Conservation (phyloP, 2,329 filamentous ascomycete genomes). For the Alternaria triticina region DNA sequence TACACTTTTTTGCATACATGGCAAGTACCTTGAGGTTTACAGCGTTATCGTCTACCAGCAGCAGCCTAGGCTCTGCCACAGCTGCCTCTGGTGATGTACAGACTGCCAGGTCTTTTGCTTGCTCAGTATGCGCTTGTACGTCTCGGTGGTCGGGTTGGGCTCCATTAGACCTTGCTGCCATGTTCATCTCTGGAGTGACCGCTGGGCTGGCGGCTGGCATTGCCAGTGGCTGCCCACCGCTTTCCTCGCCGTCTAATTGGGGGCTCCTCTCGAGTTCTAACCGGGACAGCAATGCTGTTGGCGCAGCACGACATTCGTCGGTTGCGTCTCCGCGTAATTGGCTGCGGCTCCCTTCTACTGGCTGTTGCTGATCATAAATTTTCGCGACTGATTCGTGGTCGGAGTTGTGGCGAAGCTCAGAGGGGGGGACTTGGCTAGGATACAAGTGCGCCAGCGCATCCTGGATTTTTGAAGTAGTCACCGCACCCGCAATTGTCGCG, state of each 20-base stretch:
- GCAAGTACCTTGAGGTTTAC: conserved; percentile 10
- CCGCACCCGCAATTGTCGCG: not conserved
- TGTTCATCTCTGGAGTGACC: not conserved
- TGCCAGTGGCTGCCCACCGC: not conserved
- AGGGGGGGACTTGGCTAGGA: not conserved
- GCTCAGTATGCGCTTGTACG: not conserved
- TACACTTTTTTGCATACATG: conserved; percentile 12
- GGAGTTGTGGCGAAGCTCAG: not conserved
- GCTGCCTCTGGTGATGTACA: not conserved
- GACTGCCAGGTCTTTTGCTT: not conserved
- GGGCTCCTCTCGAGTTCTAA: not conserved
- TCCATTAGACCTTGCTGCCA: not conserved
- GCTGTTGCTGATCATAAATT: not conserved
- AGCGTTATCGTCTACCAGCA: conserved; percentile 11
- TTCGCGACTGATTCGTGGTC: not conserved
- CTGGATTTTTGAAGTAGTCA: conserved; percentile 5
- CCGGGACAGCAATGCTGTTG: not conserved
- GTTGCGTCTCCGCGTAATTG: not conserved
- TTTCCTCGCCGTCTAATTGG: not conserved
- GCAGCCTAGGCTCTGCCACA: not conserved
- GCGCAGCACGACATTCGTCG: not conserved
- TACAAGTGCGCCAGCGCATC: conserved; percentile 1
- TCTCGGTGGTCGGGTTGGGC: not conserved
- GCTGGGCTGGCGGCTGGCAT: not conserved
- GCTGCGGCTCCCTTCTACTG: not conserved